phyloP scores from a whole-genome alignment of 2,329 filamentous ascomycete genomes.

The Chaetomium strumarium region DNA sequence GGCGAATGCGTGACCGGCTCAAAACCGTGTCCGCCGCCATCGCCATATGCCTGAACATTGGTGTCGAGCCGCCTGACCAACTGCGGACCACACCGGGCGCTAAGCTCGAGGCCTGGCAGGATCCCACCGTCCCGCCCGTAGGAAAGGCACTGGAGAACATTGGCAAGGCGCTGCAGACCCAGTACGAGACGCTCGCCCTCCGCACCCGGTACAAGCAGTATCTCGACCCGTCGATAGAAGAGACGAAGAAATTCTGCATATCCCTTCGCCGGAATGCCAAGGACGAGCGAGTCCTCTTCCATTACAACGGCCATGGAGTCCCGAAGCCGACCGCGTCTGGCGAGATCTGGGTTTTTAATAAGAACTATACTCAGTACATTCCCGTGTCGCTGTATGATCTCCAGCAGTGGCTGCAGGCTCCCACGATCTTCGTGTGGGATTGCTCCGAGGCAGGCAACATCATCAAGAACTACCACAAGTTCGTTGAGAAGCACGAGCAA shows the following conservation, averaged over 20 bases:
- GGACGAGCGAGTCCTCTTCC: constrained; percentile 91
- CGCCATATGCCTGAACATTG: constrained; percentile 92
- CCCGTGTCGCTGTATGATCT: constrained; percentile 92
- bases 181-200: constrained; percentile 93
- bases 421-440: constrained; percentile 95
- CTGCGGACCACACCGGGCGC: constrained; percentile 91
- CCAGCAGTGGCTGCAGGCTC: constrained; percentile 91
- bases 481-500: constrained; percentile 89
- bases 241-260: constrained; percentile 93
- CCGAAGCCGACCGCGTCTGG: constrained; percentile 92
- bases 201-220: constrained; percentile 97
- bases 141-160: constrained; percentile 90
- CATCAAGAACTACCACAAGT: constrained; percentile 87
- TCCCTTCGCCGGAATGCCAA: constrained; percentile 88
- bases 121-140: constrained; percentile 73
- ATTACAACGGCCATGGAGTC: constrained; percentile 97
- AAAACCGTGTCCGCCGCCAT: constrained; percentile 96
- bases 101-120: constrained; percentile 94
- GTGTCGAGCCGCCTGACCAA: constrained; percentile 94
- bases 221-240: constrained; percentile 91
- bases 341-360: constrained; percentile 99
- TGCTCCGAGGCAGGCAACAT: constrained; percentile 96
- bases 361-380: constrained; percentile 98
- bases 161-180: constrained; percentile 88
- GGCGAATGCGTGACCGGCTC: constrained; percentile 92